Evolutionary conservation across 169 alveolate species (phyloP).

Genomic region (Pseudocohnilembus persalinus): DNA sequence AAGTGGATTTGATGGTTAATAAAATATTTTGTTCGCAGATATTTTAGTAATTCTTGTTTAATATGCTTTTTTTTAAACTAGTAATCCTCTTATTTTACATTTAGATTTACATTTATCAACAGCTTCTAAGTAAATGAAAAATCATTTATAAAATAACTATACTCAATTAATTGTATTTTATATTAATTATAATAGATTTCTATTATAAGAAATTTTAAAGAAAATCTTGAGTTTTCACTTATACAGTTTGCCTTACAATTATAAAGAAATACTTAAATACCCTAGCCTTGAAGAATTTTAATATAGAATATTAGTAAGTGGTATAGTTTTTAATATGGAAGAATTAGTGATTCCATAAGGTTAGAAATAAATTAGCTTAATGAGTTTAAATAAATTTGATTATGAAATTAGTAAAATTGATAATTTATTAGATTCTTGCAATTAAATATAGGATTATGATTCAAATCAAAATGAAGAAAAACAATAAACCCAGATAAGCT

Average conservation of each 20-base stretch:
- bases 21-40: not conserved
- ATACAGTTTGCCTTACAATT: not conserved
- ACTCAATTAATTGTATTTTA: too few relatives aligned
- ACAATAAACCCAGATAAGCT: too few relatives aligned
- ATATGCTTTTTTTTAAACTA: not conserved
- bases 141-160: not conserved
- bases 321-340: not conserved
- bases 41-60: not conserved
- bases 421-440: too few relatives aligned
- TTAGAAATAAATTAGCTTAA: too few relatives aligned
- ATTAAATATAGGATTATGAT: too few relatives aligned
- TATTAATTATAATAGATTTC: not conserved
- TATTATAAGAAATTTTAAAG: not conserved
- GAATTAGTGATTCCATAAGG: not conserved
- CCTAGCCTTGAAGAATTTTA: not conserved
- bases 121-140: not conserved
- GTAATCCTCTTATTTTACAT: not conserved
- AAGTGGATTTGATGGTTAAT: not conserved
- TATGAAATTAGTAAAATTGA: too few relatives aligned
- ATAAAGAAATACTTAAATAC: not conserved
- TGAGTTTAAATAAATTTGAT: too few relatives aligned
- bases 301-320: not conserved
- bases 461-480: too few relatives aligned
- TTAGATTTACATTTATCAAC: not conserved
- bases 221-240: too few relatives aligned